Base-by-base conservation (phyloP, 768 basidiomycete species). In the Tylopilus plumbeoviolaceoides region DNA sequence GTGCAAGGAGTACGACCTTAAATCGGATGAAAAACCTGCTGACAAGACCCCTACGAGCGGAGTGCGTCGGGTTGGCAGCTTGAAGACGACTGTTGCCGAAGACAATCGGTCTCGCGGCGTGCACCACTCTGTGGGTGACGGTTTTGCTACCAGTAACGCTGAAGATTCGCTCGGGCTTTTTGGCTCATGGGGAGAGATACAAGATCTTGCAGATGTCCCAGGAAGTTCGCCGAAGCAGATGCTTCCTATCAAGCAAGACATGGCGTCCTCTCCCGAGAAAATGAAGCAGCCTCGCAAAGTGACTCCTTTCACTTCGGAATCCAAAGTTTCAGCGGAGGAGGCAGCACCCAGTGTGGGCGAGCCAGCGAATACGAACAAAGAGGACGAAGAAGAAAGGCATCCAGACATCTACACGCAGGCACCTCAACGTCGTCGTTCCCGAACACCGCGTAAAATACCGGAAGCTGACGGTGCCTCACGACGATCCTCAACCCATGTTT, bases 401-500 rank as follows among this genome's bases (percentile, higher is more conserved):
- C 6, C 27, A 8, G 63, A 67, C 44, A 52, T 53, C 12, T 63
- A 57, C 33, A 63, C 55, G 0, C 50, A 49, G 43, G 60, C 44
- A 10, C 67, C 62, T 12, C 56, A 55, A 25, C 63, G 55, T 21
- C 57, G 33, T 35, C 31, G 14, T 44, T 52, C 64, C 11, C 50
- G 53, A 38, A 36, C 57, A 15, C 33, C 30, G 10, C 31, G 1
- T 21, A 48, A 45, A 23, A 28, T 7, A 21, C 5, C 8, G 8
- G 25, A 30, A 2, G 18, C 11, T 6, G 17, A 38, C 7, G 30
- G 44, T 48, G 0, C 23, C 11, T 55, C 58, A 27, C 56, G 55
- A 35, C 48, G 51, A 18, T 56, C 53, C 33, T 62, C 54, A 17
- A 46, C 58, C 23, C 73, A 75, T 44, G 68, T 69, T 10, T 71